phyloP scores from a whole-genome alignment of 495 filamentous ascomycete species.

The Ramalina intermedia region DNA sequence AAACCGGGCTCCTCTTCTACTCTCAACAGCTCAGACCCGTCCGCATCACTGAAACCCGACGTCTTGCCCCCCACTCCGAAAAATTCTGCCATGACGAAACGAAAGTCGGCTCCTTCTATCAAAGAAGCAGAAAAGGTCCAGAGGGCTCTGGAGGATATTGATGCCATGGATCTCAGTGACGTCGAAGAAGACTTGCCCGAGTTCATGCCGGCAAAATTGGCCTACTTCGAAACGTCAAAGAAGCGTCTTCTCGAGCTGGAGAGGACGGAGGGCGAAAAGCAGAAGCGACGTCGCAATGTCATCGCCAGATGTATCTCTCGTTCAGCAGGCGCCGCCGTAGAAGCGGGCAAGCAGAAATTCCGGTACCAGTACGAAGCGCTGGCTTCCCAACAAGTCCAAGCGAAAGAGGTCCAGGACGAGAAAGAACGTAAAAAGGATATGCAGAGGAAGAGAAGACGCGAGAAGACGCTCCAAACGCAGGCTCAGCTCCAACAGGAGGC shows the following conservation, averaged over 20 bases:
- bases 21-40: conserved; percentile 28
- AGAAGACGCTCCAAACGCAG: conserved; percentile 82
- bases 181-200: conserved; percentile 39
- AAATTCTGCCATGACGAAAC: conserved; percentile 23
- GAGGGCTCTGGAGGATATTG: conserved; percentile 48
- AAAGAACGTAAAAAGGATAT: conserved; percentile 99
- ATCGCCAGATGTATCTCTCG: conserved; percentile 33
- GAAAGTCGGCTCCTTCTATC: conserved; percentile 27
- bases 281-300: conserved; percentile 45
- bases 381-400: conserved; percentile 72
- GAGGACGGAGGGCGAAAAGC: conserved; percentile 39
- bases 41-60: conserved; percentile 34
- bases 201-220: conserved; percentile 41
- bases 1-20: conserved; percentile 26
- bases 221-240: conserved; percentile 35
- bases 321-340: conserved; percentile 38
- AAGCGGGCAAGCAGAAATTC: conserved; percentile 39
- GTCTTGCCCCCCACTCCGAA: conserved; percentile 36
- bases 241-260: conserved; percentile 51
- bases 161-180: conserved; percentile 50
- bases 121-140: conserved; percentile 57
- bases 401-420: conserved; percentile 80
- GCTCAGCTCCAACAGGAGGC: conserved; percentile 76
- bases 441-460: conserved; percentile 91
- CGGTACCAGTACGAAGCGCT: conserved; percentile 43